Base-by-base conservation (phyloP, 768 basidiomycete species). In the Piloderma croceum region DNA sequence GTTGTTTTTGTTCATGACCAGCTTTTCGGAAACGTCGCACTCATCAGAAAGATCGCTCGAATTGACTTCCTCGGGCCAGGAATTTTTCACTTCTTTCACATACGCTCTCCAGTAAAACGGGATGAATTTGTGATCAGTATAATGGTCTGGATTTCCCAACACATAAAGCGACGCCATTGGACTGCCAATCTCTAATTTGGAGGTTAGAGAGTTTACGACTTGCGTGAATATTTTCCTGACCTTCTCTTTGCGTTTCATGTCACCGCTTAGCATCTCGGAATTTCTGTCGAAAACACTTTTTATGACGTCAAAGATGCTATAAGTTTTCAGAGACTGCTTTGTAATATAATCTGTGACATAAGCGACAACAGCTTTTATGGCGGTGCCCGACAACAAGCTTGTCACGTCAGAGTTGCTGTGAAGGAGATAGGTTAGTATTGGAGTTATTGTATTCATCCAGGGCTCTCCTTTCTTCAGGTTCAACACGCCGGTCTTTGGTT, bases 321-420 rank as follows among this genome's bases (percentile, higher is more conserved):
- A 56, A 1, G 63, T 67, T 34, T 69, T 72, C 9, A 73, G 44
- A 2, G 49, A 32, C 0, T 51, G 33, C 45, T 74, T 74, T 0
- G 65, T 69, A 1, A 72, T 57, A 47, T 73, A 73, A 25, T 73
- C 67, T 3, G 68, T 56, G 0, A 69, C 56, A 52, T 70, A 70
- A 15, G 58, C 49, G 0, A 68, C 42, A 3, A 67, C 53, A 13
- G 64, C 56, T 36, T 68, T 67, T 1, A 71, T 56, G 1, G 62
- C 51, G 3, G 68, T 70, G 0, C 68, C 68, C n/a, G 64, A 68
- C 13, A 61, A 36, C 1, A 70, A 35, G 39, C 59, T 59, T 0
- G 65, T 63, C 0, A 65, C 56, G 51, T 70, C 66, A 5, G 64
- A 60, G 36, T 71, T 71, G 37, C 62, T 65, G 6, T 61, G 7